Percentiles rank a stretch among this genome's conserved stretches.
phyloP scores from a whole-genome alignment of 495 filamentous ascomycete species.

The Achaetomiella virescens region DNA sequence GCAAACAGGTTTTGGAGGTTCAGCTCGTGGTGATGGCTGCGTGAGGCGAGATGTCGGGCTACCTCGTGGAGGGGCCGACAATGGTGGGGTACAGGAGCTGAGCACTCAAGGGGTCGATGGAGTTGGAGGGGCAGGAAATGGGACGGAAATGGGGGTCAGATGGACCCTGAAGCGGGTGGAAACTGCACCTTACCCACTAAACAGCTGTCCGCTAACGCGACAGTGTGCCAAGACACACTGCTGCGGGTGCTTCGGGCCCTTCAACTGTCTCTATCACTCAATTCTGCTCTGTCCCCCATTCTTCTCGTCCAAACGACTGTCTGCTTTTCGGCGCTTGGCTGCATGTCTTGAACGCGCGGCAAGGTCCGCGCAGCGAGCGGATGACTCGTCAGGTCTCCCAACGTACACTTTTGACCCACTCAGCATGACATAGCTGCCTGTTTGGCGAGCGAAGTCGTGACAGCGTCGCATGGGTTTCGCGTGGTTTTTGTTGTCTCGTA shows the following conservation, averaged over 20 bases:
- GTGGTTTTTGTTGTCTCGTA: background rate
- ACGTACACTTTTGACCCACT: background rate
- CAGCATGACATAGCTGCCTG: background rate
- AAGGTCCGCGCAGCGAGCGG: background rate
- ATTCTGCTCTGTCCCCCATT: background rate
- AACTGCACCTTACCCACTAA: too few relatives aligned
- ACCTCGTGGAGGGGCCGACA: background rate
- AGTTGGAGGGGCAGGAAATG: background rate
- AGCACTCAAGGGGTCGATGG: too few relatives aligned
- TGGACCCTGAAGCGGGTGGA: constrained; percentile 6
- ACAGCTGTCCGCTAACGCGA: too few relatives aligned
- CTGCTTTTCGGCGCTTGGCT: constrained; percentile 1
- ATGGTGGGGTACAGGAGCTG: constrained; percentile 6
- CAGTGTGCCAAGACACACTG: background rate
- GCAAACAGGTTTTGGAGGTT: background rate
- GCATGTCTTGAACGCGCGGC: background rate
- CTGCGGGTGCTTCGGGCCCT: background rate
- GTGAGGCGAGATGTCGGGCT: too few relatives aligned
- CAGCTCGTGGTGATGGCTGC: background rate
- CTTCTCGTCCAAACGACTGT: background rate
- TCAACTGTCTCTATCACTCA: too few relatives aligned
- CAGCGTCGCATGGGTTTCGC: background rate
- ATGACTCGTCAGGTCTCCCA: background rate
- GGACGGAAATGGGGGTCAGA: background rate
- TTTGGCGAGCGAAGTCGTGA: background rate